phyloP scores from a whole-genome alignment of 2,329 filamentous ascomycete species.

The Monilinia aucupariae region DNA sequence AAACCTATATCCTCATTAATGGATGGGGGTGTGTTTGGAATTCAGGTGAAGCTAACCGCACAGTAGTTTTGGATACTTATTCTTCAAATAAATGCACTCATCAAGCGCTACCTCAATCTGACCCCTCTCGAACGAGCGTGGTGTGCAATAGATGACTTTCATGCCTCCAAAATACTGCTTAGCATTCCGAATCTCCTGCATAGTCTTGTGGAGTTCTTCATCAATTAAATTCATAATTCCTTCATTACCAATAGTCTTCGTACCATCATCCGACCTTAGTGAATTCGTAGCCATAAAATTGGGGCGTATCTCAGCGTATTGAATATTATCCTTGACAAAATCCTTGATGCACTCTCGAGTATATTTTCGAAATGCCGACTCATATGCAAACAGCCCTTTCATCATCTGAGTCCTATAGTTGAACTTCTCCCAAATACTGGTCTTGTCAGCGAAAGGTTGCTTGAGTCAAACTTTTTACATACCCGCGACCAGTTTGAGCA shows the following conservation, averaged over 20 bases:
- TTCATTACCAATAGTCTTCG: constrained; percentile 45
- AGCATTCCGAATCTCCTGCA: constrained; percentile 37
- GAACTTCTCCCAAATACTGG: constrained; percentile 54
- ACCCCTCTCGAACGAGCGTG: constrained; percentile 49
- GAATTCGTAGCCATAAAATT: constrained; percentile 61
- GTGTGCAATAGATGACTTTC: constrained; percentile 68
- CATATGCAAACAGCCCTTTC: constrained; percentile 66
- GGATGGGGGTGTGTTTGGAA: background rate
- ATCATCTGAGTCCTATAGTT: constrained; percentile 65
- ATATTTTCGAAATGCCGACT: constrained; percentile 56
- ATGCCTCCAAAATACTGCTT: constrained; percentile 53
- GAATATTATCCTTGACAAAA: constrained; percentile 60
- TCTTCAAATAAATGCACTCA: constrained; percentile 59
- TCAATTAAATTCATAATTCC: constrained; percentile 58
- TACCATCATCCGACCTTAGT: constrained; percentile 54
- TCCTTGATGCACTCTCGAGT: constrained; percentile 54
- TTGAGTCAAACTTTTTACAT: constrained; percentile 28
- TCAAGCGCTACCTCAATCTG: constrained; percentile 49
- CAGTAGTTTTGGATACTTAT: constrained; percentile 51
- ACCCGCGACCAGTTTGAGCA: constrained; percentile 48
- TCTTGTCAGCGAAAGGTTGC: constrained; percentile 20
- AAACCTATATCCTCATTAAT: constrained; percentile 46
- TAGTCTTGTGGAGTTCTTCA: constrained; percentile 48
- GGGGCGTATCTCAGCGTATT: constrained; percentile 65
- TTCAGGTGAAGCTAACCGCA: constrained; percentile 47